phyloP scores from a whole-genome alignment of 768 basidiomycete species.

The Tephrocybe sp. region DNA sequence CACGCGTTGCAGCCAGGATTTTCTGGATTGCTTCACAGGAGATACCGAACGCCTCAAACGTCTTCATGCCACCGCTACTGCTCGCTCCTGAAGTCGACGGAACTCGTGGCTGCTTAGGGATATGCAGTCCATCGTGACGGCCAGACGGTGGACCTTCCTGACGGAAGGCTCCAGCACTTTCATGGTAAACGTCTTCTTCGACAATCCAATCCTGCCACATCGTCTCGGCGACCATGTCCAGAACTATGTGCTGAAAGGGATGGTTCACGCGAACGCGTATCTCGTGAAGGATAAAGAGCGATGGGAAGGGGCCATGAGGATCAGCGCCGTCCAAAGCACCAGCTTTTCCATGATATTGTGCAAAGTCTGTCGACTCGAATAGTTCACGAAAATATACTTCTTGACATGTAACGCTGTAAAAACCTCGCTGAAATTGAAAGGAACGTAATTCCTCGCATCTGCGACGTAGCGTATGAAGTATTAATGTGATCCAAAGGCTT shows the following conservation, averaged over 20 bases:
- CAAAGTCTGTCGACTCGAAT: conserved; percentile 14
- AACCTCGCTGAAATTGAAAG: conserved; percentile 12
- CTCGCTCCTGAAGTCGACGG: too few relatives aligned
- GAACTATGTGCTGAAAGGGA: conserved; percentile 23
- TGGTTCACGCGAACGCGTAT: conserved; percentile 30
- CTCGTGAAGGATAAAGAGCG: conserved; percentile 32
- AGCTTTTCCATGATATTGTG: conserved; percentile 29
- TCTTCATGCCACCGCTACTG: too few relatives aligned
- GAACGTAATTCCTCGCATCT: conserved; percentile 19
- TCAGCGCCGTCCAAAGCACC: conserved; percentile 28
- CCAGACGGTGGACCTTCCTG: too few relatives aligned
- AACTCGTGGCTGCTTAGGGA: too few relatives aligned
- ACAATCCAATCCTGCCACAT: conserved; percentile 27
- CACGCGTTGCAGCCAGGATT: too few relatives aligned
- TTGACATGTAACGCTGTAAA: too few relatives aligned
- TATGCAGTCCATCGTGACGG: too few relatives aligned
- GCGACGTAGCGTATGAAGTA: conserved; percentile 27
- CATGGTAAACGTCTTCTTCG: conserved; percentile 14
- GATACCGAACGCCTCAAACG: too few relatives aligned
- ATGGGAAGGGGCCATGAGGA: conserved; percentile 26
- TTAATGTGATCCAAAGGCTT: conserved; percentile 13
- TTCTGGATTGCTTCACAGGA: too few relatives aligned
- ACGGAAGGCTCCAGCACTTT: too few relatives aligned
- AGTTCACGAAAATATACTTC: conserved; percentile 29
- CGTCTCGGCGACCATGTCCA: conserved; percentile 13